Percentiles rank a stretch among this genome's conserved stretches.
These are phyloP conservation scores for Cryptococcus depauperatus DNA, from an alignment of 1,284 basidiomycete genomes.

Conservation along the genomic window DNA sequence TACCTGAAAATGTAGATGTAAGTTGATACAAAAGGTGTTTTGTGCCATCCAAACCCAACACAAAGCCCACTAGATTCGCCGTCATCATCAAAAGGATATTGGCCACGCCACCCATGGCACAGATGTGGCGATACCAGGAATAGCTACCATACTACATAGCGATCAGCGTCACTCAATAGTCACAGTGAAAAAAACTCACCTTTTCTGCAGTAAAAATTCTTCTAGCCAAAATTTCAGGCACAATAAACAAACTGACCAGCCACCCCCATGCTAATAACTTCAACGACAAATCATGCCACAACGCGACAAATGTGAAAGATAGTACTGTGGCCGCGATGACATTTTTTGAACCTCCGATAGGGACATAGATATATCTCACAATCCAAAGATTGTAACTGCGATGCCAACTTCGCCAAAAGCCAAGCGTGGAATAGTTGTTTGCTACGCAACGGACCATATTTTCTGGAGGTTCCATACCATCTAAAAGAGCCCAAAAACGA, in stretches of 20 bases:
- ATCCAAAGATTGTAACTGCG: slow-evolving; percentile 95
- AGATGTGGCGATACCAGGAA: slow-evolving; percentile 79
- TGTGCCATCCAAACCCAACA: slow-evolving; percentile 78
- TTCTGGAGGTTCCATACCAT: slow-evolving; percentile 89
- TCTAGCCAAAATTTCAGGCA: slow-evolving; percentile 70
- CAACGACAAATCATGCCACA: slow-evolving; percentile 95
- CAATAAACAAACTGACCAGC: slow-evolving; percentile 82
- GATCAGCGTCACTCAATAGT: not conserved
- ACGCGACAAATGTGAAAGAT: slow-evolving; percentile 95
- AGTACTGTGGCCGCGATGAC: slow-evolving; percentile 62
- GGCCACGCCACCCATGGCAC: slow-evolving; percentile 71
- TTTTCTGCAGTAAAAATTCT: slow-evolving; percentile 56
- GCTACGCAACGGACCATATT: slow-evolving; percentile 98
- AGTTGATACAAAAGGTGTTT: slow-evolving; percentile 62
- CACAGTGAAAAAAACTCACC: slow-evolving; percentile 50
- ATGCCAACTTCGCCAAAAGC: slow-evolving; percentile 97
- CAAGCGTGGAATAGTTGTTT: slow-evolving; percentile 92
- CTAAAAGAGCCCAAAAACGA: slow-evolving; percentile 83
- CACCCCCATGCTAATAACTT: slow-evolving; percentile 91
- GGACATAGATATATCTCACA: slow-evolving; percentile 92
- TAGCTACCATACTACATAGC: slow-evolving; percentile 54
- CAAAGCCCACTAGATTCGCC: slow-evolving; percentile 93
- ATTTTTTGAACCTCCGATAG: slow-evolving; percentile 67
- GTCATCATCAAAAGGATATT: slow-evolving; percentile 87
- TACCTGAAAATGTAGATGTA: slow-evolving; percentile 59